These are phyloP conservation scores for Datisca glomerata DNA, from an alignment of 306 rosid genomes.

Conservation along the genomic window DNA sequence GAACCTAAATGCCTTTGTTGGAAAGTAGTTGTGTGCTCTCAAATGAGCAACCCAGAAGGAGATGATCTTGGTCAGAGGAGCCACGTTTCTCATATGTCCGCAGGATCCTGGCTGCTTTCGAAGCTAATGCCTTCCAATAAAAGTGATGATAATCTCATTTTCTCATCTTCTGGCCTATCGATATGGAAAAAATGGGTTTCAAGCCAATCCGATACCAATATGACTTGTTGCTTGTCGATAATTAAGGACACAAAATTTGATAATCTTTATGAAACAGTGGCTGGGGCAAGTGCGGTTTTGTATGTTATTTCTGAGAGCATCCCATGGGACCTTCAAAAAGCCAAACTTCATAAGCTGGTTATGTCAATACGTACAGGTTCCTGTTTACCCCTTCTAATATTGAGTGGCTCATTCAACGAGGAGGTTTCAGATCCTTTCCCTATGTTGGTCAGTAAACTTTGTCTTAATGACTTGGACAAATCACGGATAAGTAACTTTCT, in stretches of 20 bases:
- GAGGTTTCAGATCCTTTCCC: slow-evolving; percentile 24
- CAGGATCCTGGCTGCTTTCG: slow-evolving; percentile 62
- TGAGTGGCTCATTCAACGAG: slow-evolving; percentile 29
- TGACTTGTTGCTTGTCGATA: slow-evolving; percentile 65
- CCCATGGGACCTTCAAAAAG: slow-evolving; percentile 57
- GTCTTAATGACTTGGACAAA: slow-evolving; percentile 51
- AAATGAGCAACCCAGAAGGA: slow-evolving; percentile 18
- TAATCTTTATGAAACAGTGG: slow-evolving; percentile 31
- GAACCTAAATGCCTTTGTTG: slow-evolving; percentile 65
- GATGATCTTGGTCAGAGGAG: slow-evolving; percentile 22
- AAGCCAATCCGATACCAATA: slow-evolving; percentile 29
- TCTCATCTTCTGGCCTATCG: slow-evolving; percentile 56
- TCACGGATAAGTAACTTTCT: slow-evolving; percentile 41
- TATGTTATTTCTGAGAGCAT: slow-evolving; percentile 55
- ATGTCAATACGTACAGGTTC: slow-evolving; percentile 61
- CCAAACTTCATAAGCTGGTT: slow-evolving; percentile 49
- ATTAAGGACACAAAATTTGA: slow-evolving; percentile 44
- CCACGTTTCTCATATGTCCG: slow-evolving; percentile 13
- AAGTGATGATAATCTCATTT: slow-evolving; percentile 24
- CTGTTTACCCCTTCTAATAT: slow-evolving; percentile 69
- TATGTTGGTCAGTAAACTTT: slow-evolving; percentile 40
- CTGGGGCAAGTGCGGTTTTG: slow-evolving; percentile 68
- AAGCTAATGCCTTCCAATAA: slow-evolving; percentile 53
- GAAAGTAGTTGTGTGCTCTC: slow-evolving; percentile 65
- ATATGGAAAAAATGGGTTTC: slow-evolving; percentile 74